Evolutionary conservation across 2,329 filamentous ascomycete species (phyloP), one percentile per base, ranked within the genome.

Genomic region (Verticillium tricorpus): DNA sequence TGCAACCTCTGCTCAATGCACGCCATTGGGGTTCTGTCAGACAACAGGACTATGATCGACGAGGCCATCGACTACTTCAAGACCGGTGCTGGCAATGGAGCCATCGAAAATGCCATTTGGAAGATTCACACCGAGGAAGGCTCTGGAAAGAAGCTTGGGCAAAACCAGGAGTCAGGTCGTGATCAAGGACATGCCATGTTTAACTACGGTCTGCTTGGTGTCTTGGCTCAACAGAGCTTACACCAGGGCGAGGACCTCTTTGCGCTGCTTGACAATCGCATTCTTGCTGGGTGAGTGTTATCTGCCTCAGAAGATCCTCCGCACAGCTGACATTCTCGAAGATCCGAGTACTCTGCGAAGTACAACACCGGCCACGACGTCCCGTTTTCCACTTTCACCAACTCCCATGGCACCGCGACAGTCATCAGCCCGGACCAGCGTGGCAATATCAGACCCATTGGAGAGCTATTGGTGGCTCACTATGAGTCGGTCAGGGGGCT

Each of bases 131-230:
- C 65, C 2, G 70, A 73, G 50, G 67, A 69, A 2, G 70, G 68
- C 1, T 65, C 71, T 1, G 64, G 67, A 2, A 73, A 74, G 63
- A 58, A 61, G 0, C 63, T 81, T 2, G 72, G 70, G 0, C 77
- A 80, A 58, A 68, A 72, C 1, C 76, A 79, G 61, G 77, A 80
- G 57, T 72, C 76, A 1, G 77, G 78, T 2, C 69, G 78, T 0
- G 79, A 81, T 62, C 79, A 81, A 63, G 79, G 78, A 6, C 79
- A 82, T 62, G 66, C 77, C 1, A 72, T 71, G 12, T 68, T 81
- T 4, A 74, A 76, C 62, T 72, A 78, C 19, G 69, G 71, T 0
- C 67, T 80, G 6, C 62, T 78, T 2, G 78, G 76, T 2, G 71
- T 73, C 1, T 66, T 81, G 55, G 76, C 73, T 2, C 77, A 79